Conservation (phyloP, 106 monocot species). For the Alisma plantagoaquatica region DNA sequence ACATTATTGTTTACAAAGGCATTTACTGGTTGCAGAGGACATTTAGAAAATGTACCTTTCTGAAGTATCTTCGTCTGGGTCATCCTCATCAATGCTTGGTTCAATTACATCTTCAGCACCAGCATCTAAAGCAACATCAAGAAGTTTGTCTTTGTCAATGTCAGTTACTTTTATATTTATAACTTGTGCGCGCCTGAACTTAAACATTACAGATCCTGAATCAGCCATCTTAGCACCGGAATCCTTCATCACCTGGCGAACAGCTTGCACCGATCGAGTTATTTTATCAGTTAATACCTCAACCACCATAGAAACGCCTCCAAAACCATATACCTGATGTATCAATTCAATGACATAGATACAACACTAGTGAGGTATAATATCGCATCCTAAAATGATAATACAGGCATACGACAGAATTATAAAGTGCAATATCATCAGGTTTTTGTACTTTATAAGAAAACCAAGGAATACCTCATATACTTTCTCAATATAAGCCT, state of each 20-base stretch:
- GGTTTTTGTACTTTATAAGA: background rate
- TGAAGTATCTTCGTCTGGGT: constrained; percentile 39
- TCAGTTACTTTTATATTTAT: constrained; percentile 63
- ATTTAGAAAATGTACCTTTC: constrained; percentile 66
- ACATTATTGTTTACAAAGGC: too few relatives aligned
- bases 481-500: constrained; percentile 84
- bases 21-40: too few relatives aligned
- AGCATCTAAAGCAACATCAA: constrained; percentile 80
- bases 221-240: constrained; percentile 87
- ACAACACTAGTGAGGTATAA: background rate
- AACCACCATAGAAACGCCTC: constrained; percentile 91
- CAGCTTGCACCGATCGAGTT: constrained; percentile 74
- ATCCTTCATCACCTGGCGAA: constrained; percentile 84
- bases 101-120: constrained; percentile 98
- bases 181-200: constrained; percentile 77
- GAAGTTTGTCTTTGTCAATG: constrained; percentile 70
- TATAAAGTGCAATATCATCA: too few relatives aligned
- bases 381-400: background rate
- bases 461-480: constrained; percentile 54
- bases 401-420: background rate
- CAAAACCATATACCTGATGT: constrained; percentile 87
- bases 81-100: constrained; percentile 53
- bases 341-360: background rate
- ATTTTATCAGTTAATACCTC: constrained; percentile 91
- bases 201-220: constrained; percentile 86